phyloP scores from a whole-genome alignment of 305 asterid species.

The Fraxinus velutina region DNA sequence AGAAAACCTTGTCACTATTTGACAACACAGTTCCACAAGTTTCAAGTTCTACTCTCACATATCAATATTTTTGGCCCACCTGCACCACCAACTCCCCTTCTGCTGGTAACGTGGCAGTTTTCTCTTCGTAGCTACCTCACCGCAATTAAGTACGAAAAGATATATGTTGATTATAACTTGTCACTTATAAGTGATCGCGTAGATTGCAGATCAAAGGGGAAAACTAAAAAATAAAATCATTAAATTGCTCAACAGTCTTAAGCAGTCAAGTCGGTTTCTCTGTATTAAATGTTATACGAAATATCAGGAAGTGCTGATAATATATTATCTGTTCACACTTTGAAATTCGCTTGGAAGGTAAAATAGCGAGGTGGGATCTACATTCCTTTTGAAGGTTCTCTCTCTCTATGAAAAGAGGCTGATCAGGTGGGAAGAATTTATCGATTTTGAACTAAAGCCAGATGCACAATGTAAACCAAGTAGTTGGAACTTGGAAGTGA shows the following conservation, averaged over 20 bases:
- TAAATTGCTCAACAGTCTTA: conserved; percentile 8
- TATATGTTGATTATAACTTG: not conserved
- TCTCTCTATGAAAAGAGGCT: not conserved
- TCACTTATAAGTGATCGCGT: conserved; percentile 24
- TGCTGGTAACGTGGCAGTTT: conserved; percentile 21
- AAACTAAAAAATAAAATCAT: not conserved
- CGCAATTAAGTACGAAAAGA: conserved; percentile 11
- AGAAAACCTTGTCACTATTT: conserved; percentile 11
- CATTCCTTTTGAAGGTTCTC: conserved; percentile 8
- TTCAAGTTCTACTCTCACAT: conserved; percentile 20
- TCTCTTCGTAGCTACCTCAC: not conserved
- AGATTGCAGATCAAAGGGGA: conserved; percentile 37
- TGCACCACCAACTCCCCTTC: not conserved
- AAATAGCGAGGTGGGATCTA: conserved; percentile 23
- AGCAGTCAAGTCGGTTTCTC: conserved; percentile 27
- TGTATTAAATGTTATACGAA: conserved; percentile 37
- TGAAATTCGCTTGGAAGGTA: conserved; percentile 10
- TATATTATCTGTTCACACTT: not conserved
- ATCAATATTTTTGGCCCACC: conserved; percentile 26
- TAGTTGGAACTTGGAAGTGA: not conserved
- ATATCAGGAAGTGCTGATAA: conserved; percentile 27
- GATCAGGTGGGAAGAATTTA: not conserved
- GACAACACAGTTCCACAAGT: not conserved
- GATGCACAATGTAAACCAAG: not conserved
- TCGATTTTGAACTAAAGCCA: not conserved